Base-by-base conservation (phyloP, 495 filamentous ascomycete genomes). In the Hyaloscypha bicolor region DNA sequence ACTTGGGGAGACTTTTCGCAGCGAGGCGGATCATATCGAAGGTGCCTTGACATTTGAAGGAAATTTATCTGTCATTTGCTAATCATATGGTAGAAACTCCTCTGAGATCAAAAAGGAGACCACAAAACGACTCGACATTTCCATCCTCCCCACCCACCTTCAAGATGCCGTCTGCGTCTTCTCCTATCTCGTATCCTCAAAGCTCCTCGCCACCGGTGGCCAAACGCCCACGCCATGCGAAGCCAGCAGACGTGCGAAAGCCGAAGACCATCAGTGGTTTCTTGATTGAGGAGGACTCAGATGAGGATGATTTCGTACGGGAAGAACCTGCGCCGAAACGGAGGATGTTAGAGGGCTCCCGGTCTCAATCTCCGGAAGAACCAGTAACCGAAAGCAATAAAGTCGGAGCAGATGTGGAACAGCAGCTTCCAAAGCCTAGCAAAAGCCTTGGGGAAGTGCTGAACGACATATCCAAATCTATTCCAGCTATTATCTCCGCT, bases 81-180 rank as follows among this genome's bases (percentile, higher is more conserved):
- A 45, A 66, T 55, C n/a, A 32, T 39, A 53, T 30, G 19, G 22
- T 60, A 77, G 76, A 68, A 55, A 76, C 73, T 51, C 76, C 76
- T 16, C 67, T 72, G 16, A 67, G 72, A 62, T 66, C 64, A 29
- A 55, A 57, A 9, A 57, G 42, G 16, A 55, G 55, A 25, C 62
- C 55, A 45, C 48, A 52, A 12, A 22, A 56, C 48, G 29, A 21
- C 30, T 63, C 58, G 12, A 57, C 59, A 71, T 77, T 19, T 78
- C 77, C 32, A 73, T 69, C 65, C n/a, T 67, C 67, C 12, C 60
- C 69, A 51, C 60, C 64, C 25, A 64, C 4, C 37, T 74, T 55
- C 77, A 85, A 77, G 35, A 91, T 92, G 86, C 82, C 86, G 9
- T 79, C 86, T 48, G 82, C 86, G 16, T 90, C 89, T 2, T 89